phyloP scores from a whole-genome alignment of 2,329 filamentous ascomycete genomes.

The Ascochyta viciae-villosae region DNA sequence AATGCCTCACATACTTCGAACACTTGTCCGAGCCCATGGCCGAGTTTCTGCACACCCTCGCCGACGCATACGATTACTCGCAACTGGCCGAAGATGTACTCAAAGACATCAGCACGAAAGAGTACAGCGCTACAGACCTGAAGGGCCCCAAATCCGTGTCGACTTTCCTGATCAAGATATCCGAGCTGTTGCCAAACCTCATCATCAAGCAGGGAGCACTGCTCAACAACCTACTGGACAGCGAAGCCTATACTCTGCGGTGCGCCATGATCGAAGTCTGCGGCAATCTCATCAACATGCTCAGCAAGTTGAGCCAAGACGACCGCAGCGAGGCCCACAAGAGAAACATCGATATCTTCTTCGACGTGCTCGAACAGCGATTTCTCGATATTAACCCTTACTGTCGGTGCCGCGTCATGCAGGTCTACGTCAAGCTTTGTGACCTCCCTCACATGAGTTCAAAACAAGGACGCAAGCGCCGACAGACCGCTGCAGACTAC shows the following conservation, averaged over 20 bases:
- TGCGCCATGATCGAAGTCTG: constrained; percentile 96
- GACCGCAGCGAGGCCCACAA: constrained; percentile 93
- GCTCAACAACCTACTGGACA: constrained; percentile 92
- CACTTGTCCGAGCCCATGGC: constrained; percentile 99
- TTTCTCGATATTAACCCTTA: constrained; percentile 98
- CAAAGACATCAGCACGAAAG: constrained; percentile 93
- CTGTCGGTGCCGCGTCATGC: constrained; percentile 87
- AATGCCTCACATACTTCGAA: constrained; percentile 97
- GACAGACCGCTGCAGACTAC: constrained; percentile 85
- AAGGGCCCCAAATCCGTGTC: constrained; percentile 96
- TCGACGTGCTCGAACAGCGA: constrained; percentile 93
- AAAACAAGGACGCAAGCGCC: constrained; percentile 64
- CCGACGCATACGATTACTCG: constrained; percentile 96
- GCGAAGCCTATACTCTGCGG: constrained; percentile 91
- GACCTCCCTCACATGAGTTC: constrained; percentile 91
- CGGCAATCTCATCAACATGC: constrained; percentile 89
- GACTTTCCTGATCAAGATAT: constrained; percentile 89
- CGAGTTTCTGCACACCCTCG: constrained; percentile 93
- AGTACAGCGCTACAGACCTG: constrained; percentile 96
- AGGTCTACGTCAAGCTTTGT: constrained; percentile 90
- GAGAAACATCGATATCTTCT: constrained; percentile 94
- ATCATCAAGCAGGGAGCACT: constrained; percentile 98
- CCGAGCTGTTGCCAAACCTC: constrained; percentile 86
- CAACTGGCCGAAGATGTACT: constrained; percentile 94
- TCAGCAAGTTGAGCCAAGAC: constrained; percentile 79